phyloP scores from a whole-genome alignment of 768 basidiomycete species.

The Calocera viscosa region DNA sequence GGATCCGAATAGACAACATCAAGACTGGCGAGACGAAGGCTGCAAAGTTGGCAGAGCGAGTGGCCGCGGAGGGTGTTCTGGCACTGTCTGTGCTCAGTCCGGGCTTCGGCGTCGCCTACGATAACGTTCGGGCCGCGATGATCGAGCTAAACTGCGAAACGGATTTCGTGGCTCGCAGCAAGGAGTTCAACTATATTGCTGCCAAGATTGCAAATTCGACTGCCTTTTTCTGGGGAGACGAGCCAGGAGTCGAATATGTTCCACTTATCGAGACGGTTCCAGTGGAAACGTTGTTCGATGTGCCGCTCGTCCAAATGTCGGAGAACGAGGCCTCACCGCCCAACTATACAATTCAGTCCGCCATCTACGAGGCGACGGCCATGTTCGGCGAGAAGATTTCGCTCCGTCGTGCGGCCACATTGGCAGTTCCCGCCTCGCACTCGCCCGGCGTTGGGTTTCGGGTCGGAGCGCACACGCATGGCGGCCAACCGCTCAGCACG shows the following conservation, averaged over 20 bases:
- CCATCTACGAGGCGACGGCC: slow-evolving; percentile 57
- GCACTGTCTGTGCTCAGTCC: slow-evolving; percentile 16
- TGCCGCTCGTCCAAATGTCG: too few species aligned
- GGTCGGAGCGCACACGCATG: slow-evolving; percentile 50
- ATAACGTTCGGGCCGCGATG: slow-evolving; percentile 62
- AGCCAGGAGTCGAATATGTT: background rate
- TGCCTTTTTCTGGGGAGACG: slow-evolving; percentile 53
- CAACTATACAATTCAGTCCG: slow-evolving; percentile 18
- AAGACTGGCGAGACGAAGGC: slow-evolving; percentile 65
- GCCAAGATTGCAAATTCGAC: slow-evolving; percentile 72
- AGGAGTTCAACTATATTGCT: slow-evolving; percentile 64
- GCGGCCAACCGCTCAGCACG: slow-evolving; percentile 32
- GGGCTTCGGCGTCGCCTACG: slow-evolving; percentile 27
- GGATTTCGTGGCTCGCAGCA: slow-evolving; percentile 85
- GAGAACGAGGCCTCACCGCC: too few species aligned
- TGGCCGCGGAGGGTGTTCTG: slow-evolving; percentile 48
- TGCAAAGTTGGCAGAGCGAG: slow-evolving; percentile 72
- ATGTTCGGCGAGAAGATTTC: slow-evolving; percentile 72
- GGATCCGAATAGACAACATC: slow-evolving; percentile 65
- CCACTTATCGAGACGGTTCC: background rate
- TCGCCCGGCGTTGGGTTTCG: slow-evolving; percentile 33
- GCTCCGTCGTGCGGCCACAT: slow-evolving; percentile 46
- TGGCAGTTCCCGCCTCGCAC: slow-evolving; percentile 31
- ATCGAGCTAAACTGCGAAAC: slow-evolving; percentile 94
- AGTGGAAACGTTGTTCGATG: slow-evolving; percentile 17